Evolutionary conservation across 2,329 filamentous ascomycete species (phyloP), one percentile per base, ranked within the genome.

Genomic region (Fusarium sacchari): DNA sequence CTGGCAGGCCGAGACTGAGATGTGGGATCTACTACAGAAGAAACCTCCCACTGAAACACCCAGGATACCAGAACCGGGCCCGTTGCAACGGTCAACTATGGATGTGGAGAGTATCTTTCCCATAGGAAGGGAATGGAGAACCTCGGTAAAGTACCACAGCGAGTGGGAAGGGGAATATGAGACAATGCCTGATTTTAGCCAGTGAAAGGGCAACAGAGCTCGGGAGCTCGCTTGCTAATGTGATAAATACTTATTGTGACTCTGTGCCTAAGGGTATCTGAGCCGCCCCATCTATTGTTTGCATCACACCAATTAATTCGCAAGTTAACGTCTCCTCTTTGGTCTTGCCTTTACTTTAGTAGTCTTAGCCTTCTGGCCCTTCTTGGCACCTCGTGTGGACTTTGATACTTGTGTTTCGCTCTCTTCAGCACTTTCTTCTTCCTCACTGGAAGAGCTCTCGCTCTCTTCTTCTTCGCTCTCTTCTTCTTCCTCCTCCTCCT

Each of bases 21-120:
- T 89, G 80, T 88, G 87, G 87, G 74, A 78, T 15, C 64, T 87
- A 22, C 67, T 88, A 26, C 82, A 82, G 44, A 80, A 78, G 74
- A 76, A 79, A 37, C 83, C 84, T 6, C 83, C 82, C 1, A 77
- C 77, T 64, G 80, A 80, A 32, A 46, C 81, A 52, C 77, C 79
- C 13, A 83, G 78, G 72, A 68, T 76, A 32, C 77, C 78, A 11
- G 76, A 80, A 26, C 79, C 79, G 3, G 80, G 78, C 8, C 75
- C 71, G 20, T 40, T 78, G 30, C 73, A 76, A 34, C 77, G 78
- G 39, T 79, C 77, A 18, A 81, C 75, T 22, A 52, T 79, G 56
- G 79, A 80, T 8, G 77, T 85, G 11, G 81, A 83, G 62, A 79
- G 80, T 36, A 67, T 84, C 34, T 82, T 83, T 55, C 79, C 83